Evolutionary conservation across 192 early-diverging fungal genomes (phyloP).

Genomic region (Coemansia sp.): DNA sequence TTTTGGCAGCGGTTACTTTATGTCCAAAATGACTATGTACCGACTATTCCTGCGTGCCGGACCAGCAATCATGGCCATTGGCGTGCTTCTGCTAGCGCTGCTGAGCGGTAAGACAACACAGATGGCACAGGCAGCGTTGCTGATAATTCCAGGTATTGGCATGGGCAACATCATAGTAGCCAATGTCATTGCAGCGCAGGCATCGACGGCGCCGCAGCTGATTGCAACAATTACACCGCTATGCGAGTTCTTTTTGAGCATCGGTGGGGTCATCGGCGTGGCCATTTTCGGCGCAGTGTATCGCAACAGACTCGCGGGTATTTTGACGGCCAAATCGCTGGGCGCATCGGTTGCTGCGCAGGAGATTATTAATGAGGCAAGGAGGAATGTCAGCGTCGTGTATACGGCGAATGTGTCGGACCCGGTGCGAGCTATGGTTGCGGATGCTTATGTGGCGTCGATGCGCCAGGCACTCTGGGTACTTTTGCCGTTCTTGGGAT

Average conservation of each 20-base stretch:
- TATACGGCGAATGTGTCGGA: slow-evolving; percentile 34
- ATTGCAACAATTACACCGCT: slow-evolving; percentile 69
- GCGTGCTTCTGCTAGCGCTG: slow-evolving; percentile 58
- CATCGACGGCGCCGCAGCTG: slow-evolving; percentile 56
- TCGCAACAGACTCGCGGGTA: slow-evolving; percentile 58
- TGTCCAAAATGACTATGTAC: slow-evolving; percentile 60
- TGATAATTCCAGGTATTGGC: slow-evolving; percentile 72
- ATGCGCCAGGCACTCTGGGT: slow-evolving; percentile 54
- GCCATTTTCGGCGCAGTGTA: slow-evolving; percentile 60
- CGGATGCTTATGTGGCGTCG: slow-evolving; percentile 54
- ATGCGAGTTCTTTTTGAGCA: slow-evolving; percentile 65
- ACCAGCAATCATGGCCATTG: slow-evolving; percentile 59
- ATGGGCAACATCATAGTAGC: slow-evolving; percentile 74
- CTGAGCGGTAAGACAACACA: slow-evolving; percentile 50
- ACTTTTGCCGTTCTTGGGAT: slow-evolving; percentile 50
- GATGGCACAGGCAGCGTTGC: slow-evolving; percentile 55
- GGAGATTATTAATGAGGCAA: slow-evolving; percentile 51
- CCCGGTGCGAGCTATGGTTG: slow-evolving; percentile 33
- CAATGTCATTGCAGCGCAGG: slow-evolving; percentile 70
- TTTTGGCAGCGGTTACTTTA: slow-evolving; percentile 65
- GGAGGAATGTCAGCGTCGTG: slow-evolving; percentile 47
- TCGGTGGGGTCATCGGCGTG: slow-evolving; percentile 65
- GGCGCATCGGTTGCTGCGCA: slow-evolving; percentile 33
- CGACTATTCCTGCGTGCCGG: slow-evolving; percentile 66
- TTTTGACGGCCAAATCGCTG: slow-evolving; percentile 18